Percentiles rank a stretch among this genome's conserved stretches.
phyloP scores from a whole-genome alignment of 2,329 filamentous ascomycete species.

The Trichoderma aggressivum region DNA sequence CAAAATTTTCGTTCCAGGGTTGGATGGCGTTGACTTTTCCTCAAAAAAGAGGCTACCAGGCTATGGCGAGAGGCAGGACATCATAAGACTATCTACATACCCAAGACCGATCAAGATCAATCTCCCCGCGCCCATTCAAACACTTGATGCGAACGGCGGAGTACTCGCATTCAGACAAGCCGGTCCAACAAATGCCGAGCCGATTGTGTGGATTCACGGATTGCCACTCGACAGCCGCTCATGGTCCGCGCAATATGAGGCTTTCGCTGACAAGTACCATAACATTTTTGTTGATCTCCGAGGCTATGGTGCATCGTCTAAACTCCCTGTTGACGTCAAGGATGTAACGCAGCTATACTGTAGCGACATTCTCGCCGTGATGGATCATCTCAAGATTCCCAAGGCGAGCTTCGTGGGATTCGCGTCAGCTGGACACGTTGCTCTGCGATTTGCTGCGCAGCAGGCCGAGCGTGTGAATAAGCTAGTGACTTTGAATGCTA shows the following conservation, averaged over 20 bases:
- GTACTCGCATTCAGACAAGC: not conserved
- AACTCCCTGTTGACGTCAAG: not conserved
- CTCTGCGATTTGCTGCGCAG: not conserved
- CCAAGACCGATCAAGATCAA: not conserved
- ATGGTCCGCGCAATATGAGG: not conserved
- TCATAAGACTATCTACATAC: not conserved
- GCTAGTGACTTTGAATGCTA: not conserved
- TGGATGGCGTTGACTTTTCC: not conserved
- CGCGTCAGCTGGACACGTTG: not conserved
- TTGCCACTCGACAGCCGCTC: not conserved
- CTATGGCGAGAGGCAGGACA: not conserved
- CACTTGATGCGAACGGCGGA: not conserved
- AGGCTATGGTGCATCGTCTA: not conserved
- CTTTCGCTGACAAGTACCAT: not conserved
- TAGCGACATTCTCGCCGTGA: not conserved
- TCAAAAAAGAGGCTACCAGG: not conserved
- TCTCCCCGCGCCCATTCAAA: not conserved
- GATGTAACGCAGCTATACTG: not conserved
- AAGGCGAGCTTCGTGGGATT: not conserved
- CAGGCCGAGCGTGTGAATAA: not conserved
- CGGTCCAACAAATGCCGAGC: not conserved
- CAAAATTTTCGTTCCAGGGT: not conserved
- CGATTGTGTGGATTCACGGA: not conserved
- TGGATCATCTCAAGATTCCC: not conserved
- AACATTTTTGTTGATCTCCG: not conserved